Percentiles rank a stretch among this genome's conserved stretches.
Evolutionary conservation across 2,329 filamentous ascomycete species (phyloP).

Genomic region (Trichophyton equinum): DNA sequence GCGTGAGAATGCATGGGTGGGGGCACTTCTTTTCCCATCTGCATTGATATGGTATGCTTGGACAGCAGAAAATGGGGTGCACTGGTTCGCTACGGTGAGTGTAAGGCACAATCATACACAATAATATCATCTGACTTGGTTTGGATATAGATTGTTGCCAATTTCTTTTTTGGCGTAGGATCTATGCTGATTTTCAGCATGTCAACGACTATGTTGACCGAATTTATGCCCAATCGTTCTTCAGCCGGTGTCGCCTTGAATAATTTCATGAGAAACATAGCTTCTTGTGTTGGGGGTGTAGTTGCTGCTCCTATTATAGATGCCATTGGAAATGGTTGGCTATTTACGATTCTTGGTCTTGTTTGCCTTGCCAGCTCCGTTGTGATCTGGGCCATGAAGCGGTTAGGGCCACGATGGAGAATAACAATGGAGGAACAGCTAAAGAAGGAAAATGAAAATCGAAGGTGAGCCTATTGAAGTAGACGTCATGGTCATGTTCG

Average conservation of each 20-base stretch:
- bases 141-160: constrained; percentile 41
- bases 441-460: background rate
- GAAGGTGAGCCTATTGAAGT: background rate
- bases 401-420: constrained; percentile 52
- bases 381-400: constrained; percentile 49
- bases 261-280: constrained; percentile 69
- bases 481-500: background rate
- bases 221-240: constrained; percentile 62
- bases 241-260: constrained; percentile 66
- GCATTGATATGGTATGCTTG: constrained; percentile 68
- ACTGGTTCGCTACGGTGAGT: constrained; percentile 47
- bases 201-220: constrained; percentile 70
- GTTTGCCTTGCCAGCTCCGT: constrained; percentile 47
- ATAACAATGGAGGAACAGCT: constrained; percentile 43
- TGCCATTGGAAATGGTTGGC: constrained; percentile 62
- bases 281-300: constrained; percentile 57
- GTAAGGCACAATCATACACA: constrained; percentile 18
- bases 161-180: constrained; percentile 62
- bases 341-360: constrained; percentile 52
- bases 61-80: constrained; percentile 50
- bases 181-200: constrained; percentile 68
- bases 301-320: constrained; percentile 58
- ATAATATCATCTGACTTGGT: constrained; percentile 5
- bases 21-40: constrained; percentile 55
- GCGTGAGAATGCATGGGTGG: constrained; percentile 69